Evolutionary conservation across 1,139 yeast genomes (phyloP).

Genomic region (Pichia terricola): DNA sequence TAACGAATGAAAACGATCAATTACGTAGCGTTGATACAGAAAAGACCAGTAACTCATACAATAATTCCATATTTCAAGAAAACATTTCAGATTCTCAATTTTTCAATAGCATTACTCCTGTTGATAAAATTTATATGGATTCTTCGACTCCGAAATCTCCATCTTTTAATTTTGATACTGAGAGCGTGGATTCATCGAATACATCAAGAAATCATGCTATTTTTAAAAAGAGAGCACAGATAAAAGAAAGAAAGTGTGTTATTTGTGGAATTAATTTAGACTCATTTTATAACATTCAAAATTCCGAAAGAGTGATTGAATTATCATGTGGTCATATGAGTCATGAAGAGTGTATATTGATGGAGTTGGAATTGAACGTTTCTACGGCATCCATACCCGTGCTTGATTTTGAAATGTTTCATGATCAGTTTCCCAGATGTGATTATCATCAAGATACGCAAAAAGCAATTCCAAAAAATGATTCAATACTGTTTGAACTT

Average conservation of each 20-base stretch:
- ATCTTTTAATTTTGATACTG: not conserved
- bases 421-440: conserved; percentile 24
- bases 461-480: conserved; percentile 24
- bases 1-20: not conserved
- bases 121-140: not conserved
- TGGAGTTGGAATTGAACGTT: conserved; percentile 22
- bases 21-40: not conserved
- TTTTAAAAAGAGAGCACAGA: conserved; percentile 1
- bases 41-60: not conserved
- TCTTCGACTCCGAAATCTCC: conserved; percentile 1
- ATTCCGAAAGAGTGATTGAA: conserved; percentile 25
- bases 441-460: conserved; percentile 17
- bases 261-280: conserved; percentile 27
- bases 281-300: conserved; percentile 15
- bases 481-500: conserved; percentile 18
- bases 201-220: not conserved
- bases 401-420: conserved; percentile 1
- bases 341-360: conserved; percentile 29
- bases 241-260: conserved; percentile 18
- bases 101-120: not conserved
- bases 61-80: not conserved
- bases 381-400: not conserved
- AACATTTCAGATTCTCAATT: not conserved
- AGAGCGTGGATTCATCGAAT: not conserved
- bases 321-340: conserved; percentile 26